Conservation (phyloP, 2,329 filamentous ascomycete genomes). For the Penicillium sp. region DNA sequence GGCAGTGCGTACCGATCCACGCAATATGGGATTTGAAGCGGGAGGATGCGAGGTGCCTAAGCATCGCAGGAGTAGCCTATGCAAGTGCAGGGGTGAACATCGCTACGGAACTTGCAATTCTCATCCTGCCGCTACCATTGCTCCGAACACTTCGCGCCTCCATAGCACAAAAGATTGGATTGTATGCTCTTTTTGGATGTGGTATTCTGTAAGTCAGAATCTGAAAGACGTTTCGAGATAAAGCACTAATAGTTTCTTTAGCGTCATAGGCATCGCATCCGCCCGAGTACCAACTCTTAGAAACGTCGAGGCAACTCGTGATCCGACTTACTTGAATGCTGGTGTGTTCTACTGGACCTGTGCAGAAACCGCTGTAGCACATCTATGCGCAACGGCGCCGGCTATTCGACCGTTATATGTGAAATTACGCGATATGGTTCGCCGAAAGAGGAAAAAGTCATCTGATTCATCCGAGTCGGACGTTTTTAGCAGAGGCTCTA, state of each 20-base stretch:
- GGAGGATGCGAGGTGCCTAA: conserved; percentile 12
- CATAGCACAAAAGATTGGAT: neutral
- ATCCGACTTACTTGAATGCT: conserved; percentile 13
- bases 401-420: conserved; percentile 19
- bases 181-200: conserved; percentile 16
- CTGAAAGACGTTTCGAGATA: neutral
- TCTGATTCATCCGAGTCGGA: neutral
- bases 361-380: conserved; percentile 14
- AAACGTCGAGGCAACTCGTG: conserved; percentile 8
- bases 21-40: conserved; percentile 14
- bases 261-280: conserved; percentile 18
- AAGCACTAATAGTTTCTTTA: neutral
- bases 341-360: conserved; percentile 17
- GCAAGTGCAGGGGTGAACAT: conserved; percentile 18
- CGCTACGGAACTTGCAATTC: conserved; percentile 15
- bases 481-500: neutral
- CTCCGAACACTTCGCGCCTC: conserved; percentile 12
- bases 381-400: conserved; percentile 15
- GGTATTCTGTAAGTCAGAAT: conserved; percentile 11
- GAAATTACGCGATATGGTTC: conserved; percentile 1
- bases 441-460: neutral
- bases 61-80: conserved; percentile 11
- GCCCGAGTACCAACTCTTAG: conserved; percentile 16
- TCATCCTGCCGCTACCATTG: conserved; percentile 15
- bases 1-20: conserved; percentile 16